Base-by-base conservation (phyloP, 108 stramenopile genomes). In the Pelagomonas calceolata region DNA sequence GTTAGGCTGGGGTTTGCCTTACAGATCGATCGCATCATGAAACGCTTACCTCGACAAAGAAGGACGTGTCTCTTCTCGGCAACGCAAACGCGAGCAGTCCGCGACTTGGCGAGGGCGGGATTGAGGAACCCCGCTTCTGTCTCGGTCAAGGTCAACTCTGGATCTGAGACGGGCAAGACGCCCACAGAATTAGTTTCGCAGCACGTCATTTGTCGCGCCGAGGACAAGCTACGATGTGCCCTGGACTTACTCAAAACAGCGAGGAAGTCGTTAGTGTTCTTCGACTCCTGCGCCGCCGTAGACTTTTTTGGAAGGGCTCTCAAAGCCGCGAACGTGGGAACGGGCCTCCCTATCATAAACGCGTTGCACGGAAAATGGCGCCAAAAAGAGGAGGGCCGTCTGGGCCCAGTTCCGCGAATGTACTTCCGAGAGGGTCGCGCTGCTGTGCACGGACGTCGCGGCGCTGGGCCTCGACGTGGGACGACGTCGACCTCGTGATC, bases 381-480 rank as follows among this genome's bases (percentile, higher is more conserved):
- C 51, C 51, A 60, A 60, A 26, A 60, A 60, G 51, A 17, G 51
- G 0, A 17, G 51, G 21, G 51, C 51, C 51, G 51, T 60, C 51
- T 60, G 14, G 21, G 51, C 14, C 51, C 7, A 1, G 51, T 60
- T 60, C 39, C 39, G 39, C 39, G 39, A 43, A 29, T n/a, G n/a
- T n/a, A n/a, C n/a, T n/a, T n/a, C n/a, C n/a, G 46, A 33, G 26
- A 26, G 10, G 36, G 67, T 30, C 60, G 14, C 32, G 43, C 75
- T 98, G 51, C 77, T 97, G 45, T 95, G 95, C 76, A 99, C 98
- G 0, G 98, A 98, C 82, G 94, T 98, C 5, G 98, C 96, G 0
- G 94, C 96, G n/a, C 84, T 96, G 9, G 98, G 98, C 4, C 75
- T 99, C 36, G 98, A 99, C 78, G 90, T 99, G 0, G n/a, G 82